A percentile compares a stretch with the other conserved stretches of the same genome.
Conservation (phyloP, 2,329 filamentous ascomycete genomes). For the Trichoderma endophyticum region DNA sequence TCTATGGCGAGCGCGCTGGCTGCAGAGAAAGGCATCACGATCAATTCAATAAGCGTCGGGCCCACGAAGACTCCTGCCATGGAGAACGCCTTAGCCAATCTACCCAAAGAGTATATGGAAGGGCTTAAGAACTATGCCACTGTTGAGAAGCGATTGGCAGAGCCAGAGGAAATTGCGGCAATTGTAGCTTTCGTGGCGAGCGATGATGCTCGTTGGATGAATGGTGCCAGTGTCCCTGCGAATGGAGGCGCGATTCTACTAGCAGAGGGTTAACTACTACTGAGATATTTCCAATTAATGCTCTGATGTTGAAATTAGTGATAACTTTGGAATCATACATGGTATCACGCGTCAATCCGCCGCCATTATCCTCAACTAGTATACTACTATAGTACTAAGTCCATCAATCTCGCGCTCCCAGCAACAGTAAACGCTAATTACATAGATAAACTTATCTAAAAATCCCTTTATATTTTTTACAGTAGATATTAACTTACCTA, state of each 20-base stretch:
- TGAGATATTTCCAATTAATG: neutral
- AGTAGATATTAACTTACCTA: too few species aligned
- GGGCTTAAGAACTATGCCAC: neutral
- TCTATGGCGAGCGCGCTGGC: neutral
- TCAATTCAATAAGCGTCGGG: neutral
- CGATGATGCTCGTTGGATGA: slow-evolving; percentile 3
- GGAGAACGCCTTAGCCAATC: neutral
- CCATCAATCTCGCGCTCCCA: too few species aligned
- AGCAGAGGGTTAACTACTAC: neutral
- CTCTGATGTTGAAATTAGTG: neutral
- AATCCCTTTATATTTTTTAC: too few species aligned
- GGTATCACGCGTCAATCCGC: neutral
- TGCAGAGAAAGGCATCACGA: neutral
- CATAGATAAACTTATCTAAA: too few species aligned
- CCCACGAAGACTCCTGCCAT: neutral
- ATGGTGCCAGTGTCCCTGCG: neutral
- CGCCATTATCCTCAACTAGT: too few species aligned
- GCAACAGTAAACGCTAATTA: too few species aligned
- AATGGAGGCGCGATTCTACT: neutral
- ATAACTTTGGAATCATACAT: neutral
- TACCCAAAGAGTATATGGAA: neutral
- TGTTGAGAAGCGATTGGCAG: neutral
- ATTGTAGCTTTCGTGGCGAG: neutral
- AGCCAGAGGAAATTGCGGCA: neutral
- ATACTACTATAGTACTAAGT: too few species aligned